phyloP scores from a whole-genome alignment of 2,329 filamentous ascomycete genomes.

The Calonectria montana region DNA sequence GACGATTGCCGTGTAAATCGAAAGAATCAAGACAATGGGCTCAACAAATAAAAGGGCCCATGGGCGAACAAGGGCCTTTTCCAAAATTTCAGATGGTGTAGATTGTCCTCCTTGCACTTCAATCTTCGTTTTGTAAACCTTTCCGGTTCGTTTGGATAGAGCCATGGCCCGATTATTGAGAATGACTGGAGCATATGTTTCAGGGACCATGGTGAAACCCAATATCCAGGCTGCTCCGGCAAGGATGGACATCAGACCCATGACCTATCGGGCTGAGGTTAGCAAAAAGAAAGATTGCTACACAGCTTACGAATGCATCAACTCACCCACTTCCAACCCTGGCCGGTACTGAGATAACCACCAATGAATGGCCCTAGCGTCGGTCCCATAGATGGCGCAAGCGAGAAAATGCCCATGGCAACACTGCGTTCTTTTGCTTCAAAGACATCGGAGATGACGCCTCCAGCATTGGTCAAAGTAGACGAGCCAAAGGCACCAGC shows the following conservation, averaged over 20 bases:
- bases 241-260: constrained; percentile 71
- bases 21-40: constrained; percentile 73
- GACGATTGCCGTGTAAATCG: constrained; percentile 71
- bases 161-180: constrained; percentile 63
- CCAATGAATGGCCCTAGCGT: constrained; percentile 70
- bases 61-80: constrained; percentile 67
- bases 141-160: constrained; percentile 63
- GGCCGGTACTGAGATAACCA: constrained; percentile 69
- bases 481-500: constrained; percentile 72
- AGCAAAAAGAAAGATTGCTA: neutral
- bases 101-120: constrained; percentile 57
- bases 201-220: constrained; percentile 62
- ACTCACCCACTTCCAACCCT: constrained; percentile 68
- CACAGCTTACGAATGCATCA: rapidly evolving
- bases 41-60: constrained; percentile 74
- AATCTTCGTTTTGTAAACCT: constrained; percentile 63
- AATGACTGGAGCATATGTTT: constrained; percentile 69
- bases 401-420: constrained; percentile 69
- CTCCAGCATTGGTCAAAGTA: constrained; percentile 71
- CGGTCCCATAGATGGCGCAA: constrained; percentile 73
- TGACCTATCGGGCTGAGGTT: constrained; percentile 54
- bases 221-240: constrained; percentile 68
- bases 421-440: constrained; percentile 63
- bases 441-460: constrained; percentile 75
- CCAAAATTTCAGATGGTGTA: constrained; percentile 59